phyloP scores from a whole-genome alignment of 2,329 filamentous ascomycete genomes.

The Phaeosphaeria sp. region DNA sequence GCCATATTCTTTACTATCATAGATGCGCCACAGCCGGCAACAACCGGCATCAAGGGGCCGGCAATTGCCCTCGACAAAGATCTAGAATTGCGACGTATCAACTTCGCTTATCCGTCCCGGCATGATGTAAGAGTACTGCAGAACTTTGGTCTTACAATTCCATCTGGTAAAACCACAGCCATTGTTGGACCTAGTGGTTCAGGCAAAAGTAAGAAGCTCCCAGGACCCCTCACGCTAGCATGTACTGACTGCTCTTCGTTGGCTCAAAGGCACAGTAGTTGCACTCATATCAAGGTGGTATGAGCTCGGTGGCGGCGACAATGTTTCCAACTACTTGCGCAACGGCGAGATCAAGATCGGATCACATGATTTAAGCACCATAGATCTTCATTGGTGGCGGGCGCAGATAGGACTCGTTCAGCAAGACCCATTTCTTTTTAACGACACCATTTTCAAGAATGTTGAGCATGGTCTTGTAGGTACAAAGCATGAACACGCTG shows the following conservation, averaged over 20 bases:
- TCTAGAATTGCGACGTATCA: slow-evolving; percentile 32
- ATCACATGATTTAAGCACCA: slow-evolving; percentile 67
- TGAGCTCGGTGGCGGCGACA: slow-evolving; percentile 50
- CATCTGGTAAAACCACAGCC: slow-evolving; percentile 90
- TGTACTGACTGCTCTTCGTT: neutral
- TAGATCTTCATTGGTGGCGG: slow-evolving; percentile 88
- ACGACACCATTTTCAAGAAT: slow-evolving; percentile 85
- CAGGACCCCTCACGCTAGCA: neutral
- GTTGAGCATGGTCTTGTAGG: slow-evolving; percentile 79
- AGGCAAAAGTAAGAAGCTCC: slow-evolving; percentile 67
- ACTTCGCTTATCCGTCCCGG: slow-evolving; percentile 49
- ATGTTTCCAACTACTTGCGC: slow-evolving; percentile 23
- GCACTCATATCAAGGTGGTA: slow-evolving; percentile 92
- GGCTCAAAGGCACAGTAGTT: slow-evolving; percentile 71
- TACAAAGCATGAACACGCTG: slow-evolving; percentile 63
- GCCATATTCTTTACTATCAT: slow-evolving; percentile 31
- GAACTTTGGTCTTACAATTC: slow-evolving; percentile 75
- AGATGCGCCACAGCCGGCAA: slow-evolving; percentile 25
- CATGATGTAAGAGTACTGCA: slow-evolving; percentile 89
- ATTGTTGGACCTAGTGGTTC: slow-evolving; percentile 91
- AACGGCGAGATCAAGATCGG: slow-evolving; percentile 31
- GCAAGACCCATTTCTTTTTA: slow-evolving; percentile 89
- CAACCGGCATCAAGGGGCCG: slow-evolving; percentile 14
- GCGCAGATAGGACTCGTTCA: slow-evolving; percentile 90
- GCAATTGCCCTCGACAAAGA: slow-evolving; percentile 21